Evolutionary conservation across 352 stramenopile species (phyloP), one percentile per base, ranked within the genome.

Genomic region (Phytophthora chlamydospora): DNA sequence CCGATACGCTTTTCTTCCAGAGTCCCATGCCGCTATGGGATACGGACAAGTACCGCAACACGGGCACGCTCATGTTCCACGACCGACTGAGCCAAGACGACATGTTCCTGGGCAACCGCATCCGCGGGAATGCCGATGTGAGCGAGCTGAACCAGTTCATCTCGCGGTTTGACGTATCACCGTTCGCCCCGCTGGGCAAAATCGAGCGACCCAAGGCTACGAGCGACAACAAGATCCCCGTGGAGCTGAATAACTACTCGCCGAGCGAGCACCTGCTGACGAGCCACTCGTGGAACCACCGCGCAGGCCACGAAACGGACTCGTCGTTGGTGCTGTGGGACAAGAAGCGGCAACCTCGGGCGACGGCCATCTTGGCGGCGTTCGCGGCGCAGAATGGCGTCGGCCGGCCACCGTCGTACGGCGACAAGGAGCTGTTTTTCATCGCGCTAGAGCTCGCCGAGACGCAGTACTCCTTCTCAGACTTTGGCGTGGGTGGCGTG

Each of bases 381-480:
- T 91, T 91, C 51, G 55, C 78, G 7, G 69, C 80, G 3, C 45
- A 71, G 11, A 84, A 85, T 49, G 56, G 49, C 19, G 58, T 81
- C n/a, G 36, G 48, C 0, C 38, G 66, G 4, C 78, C 78, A 14
- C 74, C 74, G 7, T 87, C 75, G 19, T 90, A 90, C 45, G 78
- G 82, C 3, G 84, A 91, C 47, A 93, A 93, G 54, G 82, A 93
- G 44, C 62, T 90, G n/a, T 93, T 89, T 57, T 90, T 90, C 54
- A 41, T 90, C 10, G 82, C 84, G 0, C 83, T 63, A 35, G 84
- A 93, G 39, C 61, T 93, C 2, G 79, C 84, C 0, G 82, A 93
- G 57, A 85, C 82, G 5, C 58, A 82, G 56, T 93, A 89, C 52
- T 54, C 68, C 3, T 89, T 93, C 49, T 90, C 82, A 0, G 72